Evolutionary conservation across 2,329 filamentous ascomycete genomes (phyloP).

Genomic region (Monosporascus cannonballus): DNA sequence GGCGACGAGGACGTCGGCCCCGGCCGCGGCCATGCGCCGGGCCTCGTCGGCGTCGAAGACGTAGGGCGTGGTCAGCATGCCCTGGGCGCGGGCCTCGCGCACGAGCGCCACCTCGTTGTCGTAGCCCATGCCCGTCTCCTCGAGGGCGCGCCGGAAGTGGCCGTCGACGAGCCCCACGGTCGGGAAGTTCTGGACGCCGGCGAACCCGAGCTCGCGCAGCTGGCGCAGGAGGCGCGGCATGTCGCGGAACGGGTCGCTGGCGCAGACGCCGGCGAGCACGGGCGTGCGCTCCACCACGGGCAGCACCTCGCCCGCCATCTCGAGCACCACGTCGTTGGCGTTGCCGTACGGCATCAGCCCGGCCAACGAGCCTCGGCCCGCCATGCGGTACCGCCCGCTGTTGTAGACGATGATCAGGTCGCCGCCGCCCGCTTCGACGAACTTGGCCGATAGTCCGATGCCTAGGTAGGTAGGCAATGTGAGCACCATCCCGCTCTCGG

Average conservation of each 20-base stretch:
- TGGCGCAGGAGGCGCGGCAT: conserved; percentile 55
- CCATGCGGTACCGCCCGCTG: conserved; percentile 67
- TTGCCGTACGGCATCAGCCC: conserved; percentile 68
- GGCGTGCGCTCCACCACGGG: conserved; percentile 58
- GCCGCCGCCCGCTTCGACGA: conserved; percentile 60
- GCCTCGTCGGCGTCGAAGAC: conserved; percentile 60
- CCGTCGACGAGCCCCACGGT: conserved; percentile 68
- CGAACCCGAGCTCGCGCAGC: conserved; percentile 57
- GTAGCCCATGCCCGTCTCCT: conserved; percentile 68
- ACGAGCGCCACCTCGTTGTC: conserved; percentile 63
- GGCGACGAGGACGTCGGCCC: conserved; percentile 61
- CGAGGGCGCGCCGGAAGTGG: conserved; percentile 57
- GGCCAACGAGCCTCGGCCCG: conserved; percentile 61
- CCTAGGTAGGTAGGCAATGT: conserved; percentile 30
- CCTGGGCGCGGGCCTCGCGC: conserved; percentile 49
- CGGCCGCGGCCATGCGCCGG: conserved; percentile 54
- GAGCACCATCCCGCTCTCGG: neutral
- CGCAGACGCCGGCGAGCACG: conserved; percentile 66
- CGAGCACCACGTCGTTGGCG: conserved; percentile 62
- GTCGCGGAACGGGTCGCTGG: conserved; percentile 61
- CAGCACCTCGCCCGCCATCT: conserved; percentile 64
- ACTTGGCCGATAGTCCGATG: conserved; percentile 66
- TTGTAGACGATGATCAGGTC: conserved; percentile 71
- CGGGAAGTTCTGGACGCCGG: conserved; percentile 68
- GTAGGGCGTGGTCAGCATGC: conserved; percentile 63